phyloP scores from a whole-genome alignment of 495 filamentous ascomycete species.

The Neurospora discreta region DNA sequence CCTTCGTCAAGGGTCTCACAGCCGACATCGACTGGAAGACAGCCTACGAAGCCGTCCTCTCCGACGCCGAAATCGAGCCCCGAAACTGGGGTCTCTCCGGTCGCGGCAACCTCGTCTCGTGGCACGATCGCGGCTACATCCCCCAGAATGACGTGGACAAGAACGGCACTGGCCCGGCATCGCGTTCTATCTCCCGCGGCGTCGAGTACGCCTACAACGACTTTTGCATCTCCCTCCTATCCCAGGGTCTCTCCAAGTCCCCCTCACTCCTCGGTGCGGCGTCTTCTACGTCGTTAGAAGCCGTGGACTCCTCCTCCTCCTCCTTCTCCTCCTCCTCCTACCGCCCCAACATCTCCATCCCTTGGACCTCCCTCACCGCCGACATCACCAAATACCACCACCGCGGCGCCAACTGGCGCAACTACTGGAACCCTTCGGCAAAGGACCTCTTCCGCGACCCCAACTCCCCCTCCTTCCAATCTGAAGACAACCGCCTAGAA shows the following conservation, averaged over 20 bases:
- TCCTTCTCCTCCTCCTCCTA: neutral
- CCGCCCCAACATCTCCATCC: neutral
- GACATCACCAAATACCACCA: slow-evolving; percentile 45
- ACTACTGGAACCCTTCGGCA: slow-evolving; percentile 38
- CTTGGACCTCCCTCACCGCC: slow-evolving; percentile 7
- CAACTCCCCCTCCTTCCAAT: no score
- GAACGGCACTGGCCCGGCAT: slow-evolving; percentile 47
- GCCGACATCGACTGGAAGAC: slow-evolving; percentile 52
- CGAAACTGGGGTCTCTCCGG: slow-evolving; percentile 51
- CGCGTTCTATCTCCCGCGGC: slow-evolving; percentile 52
- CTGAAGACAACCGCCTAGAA: no score
- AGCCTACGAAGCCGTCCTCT: slow-evolving; percentile 57
- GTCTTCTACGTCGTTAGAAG: neutral
- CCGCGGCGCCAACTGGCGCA: slow-evolving; percentile 46
- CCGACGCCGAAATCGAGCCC: slow-evolving; percentile 58
- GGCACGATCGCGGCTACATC: slow-evolving; percentile 52
- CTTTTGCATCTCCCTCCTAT: slow-evolving; percentile 46
- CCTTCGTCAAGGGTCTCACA: slow-evolving; percentile 53
- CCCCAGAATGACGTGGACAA: slow-evolving; percentile 49
- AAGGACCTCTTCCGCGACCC: slow-evolving; percentile 23
- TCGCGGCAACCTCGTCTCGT: slow-evolving; percentile 50
- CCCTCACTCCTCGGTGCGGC: neutral
- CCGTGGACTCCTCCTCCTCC: neutral
- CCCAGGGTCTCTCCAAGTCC: slow-evolving; percentile 37
- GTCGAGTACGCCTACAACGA: slow-evolving; percentile 71